These are phyloP conservation scores for Sarocladium kiliense DNA, from an alignment of 2,329 filamentous ascomycete genomes.

Conservation along the genomic window DNA sequence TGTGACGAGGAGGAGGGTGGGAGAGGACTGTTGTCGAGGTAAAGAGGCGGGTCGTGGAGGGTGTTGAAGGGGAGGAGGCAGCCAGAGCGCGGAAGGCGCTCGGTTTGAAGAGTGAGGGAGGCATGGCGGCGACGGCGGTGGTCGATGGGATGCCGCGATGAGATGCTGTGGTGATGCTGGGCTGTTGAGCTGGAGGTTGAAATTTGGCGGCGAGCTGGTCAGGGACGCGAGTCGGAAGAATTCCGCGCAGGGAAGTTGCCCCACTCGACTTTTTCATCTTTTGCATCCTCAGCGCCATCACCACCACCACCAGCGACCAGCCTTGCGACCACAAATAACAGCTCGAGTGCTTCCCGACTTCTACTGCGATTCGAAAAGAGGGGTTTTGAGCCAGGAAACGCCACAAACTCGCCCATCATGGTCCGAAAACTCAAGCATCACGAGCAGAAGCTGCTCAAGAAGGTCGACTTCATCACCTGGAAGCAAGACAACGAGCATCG, in stretches of 20 bases:
- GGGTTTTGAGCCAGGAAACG: not conserved
- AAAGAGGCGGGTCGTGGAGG: slow-evolving; percentile 21
- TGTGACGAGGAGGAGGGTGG: slow-evolving; percentile 17
- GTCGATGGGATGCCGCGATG: not conserved
- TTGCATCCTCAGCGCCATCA: not conserved
- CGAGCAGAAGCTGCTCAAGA: slow-evolving; percentile 91
- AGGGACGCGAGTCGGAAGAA: slow-evolving; percentile 1
- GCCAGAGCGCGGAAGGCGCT: slow-evolving; percentile 17
- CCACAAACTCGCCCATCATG: slow-evolving; percentile 52
- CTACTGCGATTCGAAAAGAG: not conserved
- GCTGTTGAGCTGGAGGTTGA: not conserved
- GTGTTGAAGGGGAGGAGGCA: not conserved
- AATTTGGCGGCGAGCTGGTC: not conserved
- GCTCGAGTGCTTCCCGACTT: not conserved
- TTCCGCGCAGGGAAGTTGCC: slow-evolving; percentile 5
- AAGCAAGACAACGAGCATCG: slow-evolving; percentile 85
- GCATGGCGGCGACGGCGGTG: slow-evolving; percentile 26
- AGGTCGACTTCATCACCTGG: slow-evolving; percentile 91
- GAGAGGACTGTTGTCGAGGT: slow-evolving; percentile 22
- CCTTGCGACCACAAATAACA: not conserved
- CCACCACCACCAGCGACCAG: not conserved
- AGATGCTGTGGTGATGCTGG: not conserved
- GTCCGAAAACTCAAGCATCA: slow-evolving; percentile 95
- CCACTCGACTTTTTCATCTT: slow-evolving; percentile 9
- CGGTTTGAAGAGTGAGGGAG: slow-evolving; percentile 29